Conservation (phyloP, 495 filamentous ascomycete species). For the Cercophora samala region DNA sequence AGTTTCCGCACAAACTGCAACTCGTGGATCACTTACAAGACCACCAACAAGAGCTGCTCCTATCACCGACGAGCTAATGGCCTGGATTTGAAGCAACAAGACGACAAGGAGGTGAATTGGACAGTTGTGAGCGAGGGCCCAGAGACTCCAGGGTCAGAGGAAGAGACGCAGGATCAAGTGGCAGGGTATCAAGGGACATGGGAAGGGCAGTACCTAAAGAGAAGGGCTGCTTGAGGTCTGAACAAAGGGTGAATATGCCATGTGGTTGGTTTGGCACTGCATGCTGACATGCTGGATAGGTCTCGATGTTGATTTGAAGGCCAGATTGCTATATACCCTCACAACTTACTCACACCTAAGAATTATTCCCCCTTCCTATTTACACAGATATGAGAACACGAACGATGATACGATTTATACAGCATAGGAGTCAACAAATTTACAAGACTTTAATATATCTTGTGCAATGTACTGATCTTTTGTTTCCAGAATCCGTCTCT, state of each 20-base stretch:
- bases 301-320: not conserved
- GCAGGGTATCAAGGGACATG: not conserved
- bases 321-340: not conserved
- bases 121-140: not conserved
- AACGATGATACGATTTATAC: not conserved
- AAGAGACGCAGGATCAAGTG: not conserved
- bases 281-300: not conserved
- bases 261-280: not conserved
- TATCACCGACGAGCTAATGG: constrained; percentile 11
- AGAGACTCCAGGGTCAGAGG: not conserved
- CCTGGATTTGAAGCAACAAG: not conserved
- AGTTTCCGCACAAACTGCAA: constrained; percentile 22
- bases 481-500: not conserved
- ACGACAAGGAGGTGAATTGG: not conserved
- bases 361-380: not conserved
- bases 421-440: not conserved
- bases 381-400: not conserved
- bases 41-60: constrained; percentile 25
- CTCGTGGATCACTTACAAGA: constrained; percentile 22
- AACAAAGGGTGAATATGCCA: not conserved
- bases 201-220: constrained; percentile 8
- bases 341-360: not conserved
- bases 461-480: not conserved
- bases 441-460: not conserved
- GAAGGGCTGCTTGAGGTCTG: not conserved